A percentile compares a stretch with the other conserved stretches of the same genome.
Evolutionary conservation across 768 basidiomycete species (phyloP).

Genomic region (Russula earlei): DNA sequence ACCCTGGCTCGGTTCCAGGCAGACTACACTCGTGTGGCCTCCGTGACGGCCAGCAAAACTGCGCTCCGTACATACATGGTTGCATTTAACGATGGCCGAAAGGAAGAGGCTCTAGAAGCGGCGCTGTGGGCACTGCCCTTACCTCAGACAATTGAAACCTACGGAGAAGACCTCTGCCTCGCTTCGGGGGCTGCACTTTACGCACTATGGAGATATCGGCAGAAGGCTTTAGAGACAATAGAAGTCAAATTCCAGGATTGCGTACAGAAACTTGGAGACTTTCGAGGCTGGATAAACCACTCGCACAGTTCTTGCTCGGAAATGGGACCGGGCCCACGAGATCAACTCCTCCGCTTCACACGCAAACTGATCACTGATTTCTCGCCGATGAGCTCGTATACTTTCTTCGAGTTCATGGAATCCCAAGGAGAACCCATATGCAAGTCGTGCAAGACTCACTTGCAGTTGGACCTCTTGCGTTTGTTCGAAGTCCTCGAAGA

Average conservation of each 20-base stretch:
- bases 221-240: background rate
- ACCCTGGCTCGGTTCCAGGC: background rate
- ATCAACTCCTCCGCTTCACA: background rate
- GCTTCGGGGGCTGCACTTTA: slow-evolving; percentile 1
- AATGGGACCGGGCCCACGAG: background rate
- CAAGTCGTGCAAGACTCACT: background rate
- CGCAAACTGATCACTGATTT: background rate
- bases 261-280: background rate
- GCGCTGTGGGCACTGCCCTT: background rate
- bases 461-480: background rate
- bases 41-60: background rate
- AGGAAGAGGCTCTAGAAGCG: slow-evolving; percentile 4
- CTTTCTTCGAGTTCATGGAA: background rate
- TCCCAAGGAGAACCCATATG: background rate
- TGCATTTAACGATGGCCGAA: background rate
- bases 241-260: background rate
- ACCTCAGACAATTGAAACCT: background rate
- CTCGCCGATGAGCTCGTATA: background rate
- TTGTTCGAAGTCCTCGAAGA: background rate
- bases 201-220: background rate
- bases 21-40: background rate
- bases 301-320: background rate
- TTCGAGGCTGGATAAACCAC: background rate
- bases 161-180: background rate
- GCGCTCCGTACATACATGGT: slow-evolving; percentile 1